A percentile compares a stretch with the other conserved stretches of the same genome.
Evolutionary conservation across 139 green algal species (phyloP).

Genomic region (Coelastrella sp.): DNA sequence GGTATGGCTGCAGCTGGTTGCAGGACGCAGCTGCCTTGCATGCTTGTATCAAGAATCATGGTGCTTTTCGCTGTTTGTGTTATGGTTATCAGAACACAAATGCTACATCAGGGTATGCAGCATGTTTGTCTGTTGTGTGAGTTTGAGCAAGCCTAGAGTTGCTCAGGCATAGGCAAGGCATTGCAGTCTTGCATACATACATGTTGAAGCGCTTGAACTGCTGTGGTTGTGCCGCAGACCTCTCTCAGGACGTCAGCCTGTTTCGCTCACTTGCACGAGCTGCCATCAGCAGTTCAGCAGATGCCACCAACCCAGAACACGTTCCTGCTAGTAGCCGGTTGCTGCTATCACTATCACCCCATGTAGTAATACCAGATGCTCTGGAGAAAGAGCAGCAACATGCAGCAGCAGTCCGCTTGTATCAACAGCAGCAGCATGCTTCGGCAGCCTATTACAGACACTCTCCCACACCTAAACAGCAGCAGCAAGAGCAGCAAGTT

Average conservation of each 20-base stretch:
- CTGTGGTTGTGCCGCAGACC: background rate
- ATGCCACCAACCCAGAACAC: background rate
- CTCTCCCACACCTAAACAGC: background rate
- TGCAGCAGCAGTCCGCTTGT: background rate
- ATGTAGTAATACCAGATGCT: slow-evolving; percentile 50
- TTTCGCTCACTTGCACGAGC: slow-evolving; percentile 31
- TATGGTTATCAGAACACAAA: no score
- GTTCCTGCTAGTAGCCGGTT: background rate
- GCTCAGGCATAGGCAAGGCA: background rate
- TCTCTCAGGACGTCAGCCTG: background rate
- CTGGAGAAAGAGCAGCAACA: slow-evolving; percentile 11
- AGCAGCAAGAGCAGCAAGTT: slow-evolving; percentile 7
- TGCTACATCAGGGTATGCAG: no score
- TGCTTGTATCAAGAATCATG: no score
- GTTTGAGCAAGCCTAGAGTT: no score
- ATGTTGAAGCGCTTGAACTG: no score
- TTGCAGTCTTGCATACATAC: background rate
- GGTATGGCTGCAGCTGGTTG: slow-evolving; percentile 1
- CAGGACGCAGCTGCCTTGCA: background rate
- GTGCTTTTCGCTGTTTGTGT: no score
- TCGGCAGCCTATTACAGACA: background rate
- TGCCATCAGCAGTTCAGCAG: slow-evolving; percentile 20
- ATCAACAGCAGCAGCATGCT: slow-evolving; percentile 32
- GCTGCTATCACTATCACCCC: slow-evolving; percentile 53
- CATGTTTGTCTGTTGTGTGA: no score